Evolutionary conservation across 495 filamentous ascomycete genomes (phyloP).

Genomic region (Daldinia caldariorum): DNA sequence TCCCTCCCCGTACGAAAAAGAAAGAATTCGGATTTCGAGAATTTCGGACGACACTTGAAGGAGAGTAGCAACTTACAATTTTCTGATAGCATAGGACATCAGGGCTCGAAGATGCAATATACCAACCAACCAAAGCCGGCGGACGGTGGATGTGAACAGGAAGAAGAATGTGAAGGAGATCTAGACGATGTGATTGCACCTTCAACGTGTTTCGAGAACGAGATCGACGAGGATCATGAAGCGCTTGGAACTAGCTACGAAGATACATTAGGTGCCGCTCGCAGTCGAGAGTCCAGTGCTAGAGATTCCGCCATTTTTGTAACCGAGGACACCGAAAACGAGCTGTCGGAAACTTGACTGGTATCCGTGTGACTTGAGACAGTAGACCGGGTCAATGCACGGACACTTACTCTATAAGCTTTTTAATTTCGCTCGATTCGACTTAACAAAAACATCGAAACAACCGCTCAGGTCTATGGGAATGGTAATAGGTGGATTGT

Average conservation of each 20-base stretch:
- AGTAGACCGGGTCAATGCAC: not conserved
- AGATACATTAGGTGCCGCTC: not conserved
- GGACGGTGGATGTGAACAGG: constrained; percentile 3
- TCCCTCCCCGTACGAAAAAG: constrained; percentile 20
- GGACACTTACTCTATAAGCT: not conserved
- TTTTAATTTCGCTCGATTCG: not conserved
- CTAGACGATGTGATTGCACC: constrained; percentile 4
- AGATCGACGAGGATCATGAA: not conserved
- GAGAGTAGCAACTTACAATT: not conserved
- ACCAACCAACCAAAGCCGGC: not conserved
- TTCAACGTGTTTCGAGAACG: not conserved
- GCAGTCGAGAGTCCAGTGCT: constrained; percentile 3
- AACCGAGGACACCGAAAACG: not conserved
- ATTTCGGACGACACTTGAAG: constrained; percentile 28
- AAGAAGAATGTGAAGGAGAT: constrained; percentile 7
- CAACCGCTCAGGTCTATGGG: not conserved
- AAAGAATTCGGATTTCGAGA: constrained; percentile 39
- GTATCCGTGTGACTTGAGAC: not conserved
- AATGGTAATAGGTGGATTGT: not conserved
- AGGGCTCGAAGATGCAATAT: not conserved
- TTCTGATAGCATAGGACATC: not conserved
- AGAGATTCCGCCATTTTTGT: constrained; percentile 13
- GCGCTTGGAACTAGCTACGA: not conserved
- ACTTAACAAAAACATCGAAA: not conserved
- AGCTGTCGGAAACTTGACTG: not conserved